phyloP scores from a whole-genome alignment of 2,329 filamentous ascomycete genomes.

The Xylaria sp. region DNA sequence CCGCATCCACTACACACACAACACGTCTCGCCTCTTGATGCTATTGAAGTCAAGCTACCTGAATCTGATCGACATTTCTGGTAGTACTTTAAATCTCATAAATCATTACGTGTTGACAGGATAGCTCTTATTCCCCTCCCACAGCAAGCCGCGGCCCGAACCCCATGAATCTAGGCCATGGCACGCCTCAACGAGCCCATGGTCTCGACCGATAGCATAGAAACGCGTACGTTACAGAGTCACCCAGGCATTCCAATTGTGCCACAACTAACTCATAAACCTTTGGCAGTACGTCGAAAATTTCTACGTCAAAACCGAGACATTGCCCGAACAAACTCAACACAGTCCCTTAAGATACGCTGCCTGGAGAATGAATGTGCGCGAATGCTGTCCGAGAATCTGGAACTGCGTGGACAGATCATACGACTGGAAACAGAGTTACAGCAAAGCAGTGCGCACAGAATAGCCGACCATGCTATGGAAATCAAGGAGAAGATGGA shows the following conservation, averaged over 20 bases:
- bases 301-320: slow-evolving; percentile 84
- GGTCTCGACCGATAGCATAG: slow-evolving; percentile 68
- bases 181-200: slow-evolving; percentile 79
- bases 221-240: slow-evolving; percentile 62
- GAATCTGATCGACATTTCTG: slow-evolving; percentile 7
- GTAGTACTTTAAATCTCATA: slow-evolving; percentile 3
- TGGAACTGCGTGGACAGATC: slow-evolving; percentile 71
- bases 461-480: slow-evolving; percentile 67
- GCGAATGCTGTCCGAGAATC: slow-evolving; percentile 76
- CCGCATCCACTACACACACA: slow-evolving; percentile 21
- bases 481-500: slow-evolving; percentile 73
- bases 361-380: slow-evolving; percentile 76
- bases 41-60: slow-evolving; percentile 1
- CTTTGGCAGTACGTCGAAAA: slow-evolving; percentile 68
- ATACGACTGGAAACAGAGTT: slow-evolving; percentile 70
- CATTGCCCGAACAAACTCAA: slow-evolving; percentile 77
- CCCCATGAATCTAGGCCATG: slow-evolving; percentile 56
- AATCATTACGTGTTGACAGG: slow-evolving; percentile 7
- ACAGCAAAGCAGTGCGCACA: slow-evolving; percentile 60
- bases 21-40: slow-evolving; percentile 11
- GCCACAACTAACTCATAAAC: slow-evolving; percentile 5
- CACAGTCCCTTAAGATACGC: slow-evolving; percentile 76
- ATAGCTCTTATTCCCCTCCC: slow-evolving; percentile 9
- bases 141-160: slow-evolving; percentile 8
- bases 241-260: background rate